Evolutionary conservation across 352 stramenopile genomes (phyloP), one percentile per base, ranked within the genome.

Genomic region (Phytopythium sindhum): DNA sequence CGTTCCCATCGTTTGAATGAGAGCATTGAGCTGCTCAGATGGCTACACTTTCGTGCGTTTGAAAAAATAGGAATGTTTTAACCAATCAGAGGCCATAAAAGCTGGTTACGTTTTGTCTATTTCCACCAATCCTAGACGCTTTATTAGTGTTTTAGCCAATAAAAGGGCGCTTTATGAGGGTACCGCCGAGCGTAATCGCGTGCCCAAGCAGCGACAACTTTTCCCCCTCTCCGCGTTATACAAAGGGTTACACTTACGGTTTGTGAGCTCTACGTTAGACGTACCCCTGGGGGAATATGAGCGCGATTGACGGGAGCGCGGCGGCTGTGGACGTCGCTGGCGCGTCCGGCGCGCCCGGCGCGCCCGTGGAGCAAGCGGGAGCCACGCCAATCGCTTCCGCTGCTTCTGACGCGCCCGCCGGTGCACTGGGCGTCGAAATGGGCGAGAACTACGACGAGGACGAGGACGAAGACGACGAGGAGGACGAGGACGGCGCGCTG

Each of bases 131-230:
- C 14, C 14, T 2, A 23, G 41, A 47, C 41, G 41, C 8, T 12
- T 24, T 12, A 26, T 2, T 4, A 2, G 19, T 42, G 15, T 42
- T 61, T 64, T 68, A 12, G 19, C 68, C 64, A 74, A 74, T 66
- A 28, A 70, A 7, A 57, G 24, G 6, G 7, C 9, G 44, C 14
- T 45, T n/a, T 10, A 19, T 6, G 41, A 24, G 17, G 41, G 19
- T 47, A 47, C 10, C 17, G 14, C 35, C 4, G 15, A 45, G 33
- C 31, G 53, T 47, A 47, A 37, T 29, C 62, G 44, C 7, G 10
- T 65, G 58, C 4, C 42, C 24, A 53, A 70, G 52, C 21, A 42
- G 11, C 24, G 45, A 50, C 47, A 66, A 63, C 48, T 26, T 12
- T 26, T 26, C 42, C 42, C 42, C 19, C 17, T 26, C 42, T 42